phyloP scores from a whole-genome alignment of 2,329 filamentous ascomycete genomes.

The Shiraia bambusicola region DNA sequence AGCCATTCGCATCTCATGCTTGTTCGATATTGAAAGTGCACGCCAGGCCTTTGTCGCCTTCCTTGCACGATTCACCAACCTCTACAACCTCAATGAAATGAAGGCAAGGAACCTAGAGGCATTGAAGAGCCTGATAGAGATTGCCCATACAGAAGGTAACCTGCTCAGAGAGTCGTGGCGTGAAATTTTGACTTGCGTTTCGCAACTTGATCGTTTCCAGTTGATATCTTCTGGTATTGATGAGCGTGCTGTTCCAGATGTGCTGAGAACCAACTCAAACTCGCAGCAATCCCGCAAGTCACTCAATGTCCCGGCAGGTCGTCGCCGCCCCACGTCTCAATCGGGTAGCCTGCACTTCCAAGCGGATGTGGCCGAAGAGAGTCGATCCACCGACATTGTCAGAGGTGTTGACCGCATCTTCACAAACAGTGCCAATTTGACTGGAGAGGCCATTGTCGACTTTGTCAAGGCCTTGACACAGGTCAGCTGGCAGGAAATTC shows the following conservation, averaged over 20 bases:
- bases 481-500: constrained; percentile 99
- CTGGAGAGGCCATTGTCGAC: constrained; percentile 90
- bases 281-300: constrained; percentile 64
- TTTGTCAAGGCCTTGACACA: constrained; percentile 91
- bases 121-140: constrained; percentile 84
- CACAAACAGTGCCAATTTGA: constrained; percentile 90
- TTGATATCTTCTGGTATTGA: constrained; percentile 93
- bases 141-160: constrained; percentile 91
- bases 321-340: constrained; percentile 50
- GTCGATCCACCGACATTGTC: constrained; percentile 88
- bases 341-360: constrained; percentile 56
- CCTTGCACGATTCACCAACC: constrained; percentile 88
- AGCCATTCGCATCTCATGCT: constrained; percentile 86
- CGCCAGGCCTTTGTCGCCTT: constrained; percentile 93
- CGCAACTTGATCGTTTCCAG: constrained; percentile 91
- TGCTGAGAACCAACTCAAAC: constrained; percentile 71
- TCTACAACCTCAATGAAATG: constrained; percentile 95
- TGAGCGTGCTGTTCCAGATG: constrained; percentile 87
- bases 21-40: constrained; percentile 91
- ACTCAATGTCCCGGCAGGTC: constrained; percentile 60
- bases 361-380: constrained; percentile 85
- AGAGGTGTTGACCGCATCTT: constrained; percentile 95
- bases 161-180: constrained; percentile 88
- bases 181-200: constrained; percentile 91
- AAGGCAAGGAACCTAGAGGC: constrained; percentile 95